These are phyloP conservation scores for Suillus clintonianus DNA, from an alignment of 768 basidiomycete genomes.

Conservation along the genomic window DNA sequence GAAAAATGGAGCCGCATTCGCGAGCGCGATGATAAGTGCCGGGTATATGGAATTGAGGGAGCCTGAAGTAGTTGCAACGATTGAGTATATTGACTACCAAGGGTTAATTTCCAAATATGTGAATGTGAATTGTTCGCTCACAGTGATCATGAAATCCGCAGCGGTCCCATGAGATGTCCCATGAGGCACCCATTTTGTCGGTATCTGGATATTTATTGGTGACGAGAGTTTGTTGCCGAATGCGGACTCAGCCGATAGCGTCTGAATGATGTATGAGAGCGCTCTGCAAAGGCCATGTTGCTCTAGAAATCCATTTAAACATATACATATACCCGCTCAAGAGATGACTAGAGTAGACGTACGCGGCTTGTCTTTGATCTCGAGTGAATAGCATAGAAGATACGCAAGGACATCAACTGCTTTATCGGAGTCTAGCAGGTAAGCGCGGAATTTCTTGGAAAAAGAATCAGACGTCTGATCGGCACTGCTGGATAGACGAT, in stretches of 20 bases:
- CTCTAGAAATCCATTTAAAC: constrained; percentile 47
- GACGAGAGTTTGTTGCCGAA: constrained; percentile 74
- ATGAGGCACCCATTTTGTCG: constrained; percentile 72
- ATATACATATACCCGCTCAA: constrained; percentile 6
- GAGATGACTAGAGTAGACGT: constrained; percentile 26
- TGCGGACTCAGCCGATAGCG: constrained; percentile 79
- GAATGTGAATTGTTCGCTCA: constrained; percentile 37
- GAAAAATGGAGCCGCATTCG: constrained; percentile 87
- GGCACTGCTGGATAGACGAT: neutral
- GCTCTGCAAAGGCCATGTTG: constrained; percentile 90
- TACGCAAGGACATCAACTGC: constrained; percentile 76
- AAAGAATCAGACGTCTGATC: constrained; percentile 4
- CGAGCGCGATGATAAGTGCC: constrained; percentile 85
- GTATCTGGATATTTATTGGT: constrained; percentile 65
- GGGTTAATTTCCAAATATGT: constrained; percentile 9
- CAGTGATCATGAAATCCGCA: constrained; percentile 88
- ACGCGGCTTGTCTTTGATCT: constrained; percentile 95
- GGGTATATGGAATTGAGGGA: constrained; percentile 84
- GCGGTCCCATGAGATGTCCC: constrained; percentile 70
- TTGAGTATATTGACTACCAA: constrained; percentile 79
- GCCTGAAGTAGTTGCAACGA: constrained; percentile 88
- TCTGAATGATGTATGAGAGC: constrained; percentile 89
- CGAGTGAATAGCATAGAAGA: constrained; percentile 78
- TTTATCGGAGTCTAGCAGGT: constrained; percentile 78
- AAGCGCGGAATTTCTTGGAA: constrained; percentile 87